Evolutionary conservation across 352 stramenopile genomes (phyloP), one percentile per base, ranked within the genome.

Genomic region (Phytopythium kandeliae): DNA sequence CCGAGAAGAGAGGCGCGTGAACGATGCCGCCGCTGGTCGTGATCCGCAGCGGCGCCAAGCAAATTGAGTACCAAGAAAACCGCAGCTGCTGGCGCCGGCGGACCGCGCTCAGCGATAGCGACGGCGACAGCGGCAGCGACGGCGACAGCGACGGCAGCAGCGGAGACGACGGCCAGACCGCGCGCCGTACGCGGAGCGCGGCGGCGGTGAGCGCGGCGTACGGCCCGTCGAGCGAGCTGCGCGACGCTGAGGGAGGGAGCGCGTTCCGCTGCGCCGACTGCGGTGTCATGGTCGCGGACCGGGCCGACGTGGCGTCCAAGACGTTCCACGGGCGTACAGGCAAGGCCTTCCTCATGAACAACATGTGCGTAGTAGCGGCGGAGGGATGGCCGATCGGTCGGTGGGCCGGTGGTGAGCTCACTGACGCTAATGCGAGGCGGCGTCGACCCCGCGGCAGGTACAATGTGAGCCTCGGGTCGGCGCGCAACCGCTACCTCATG

Each of bases 331-430:
- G 78, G 2, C 74, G 73, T 52, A 86, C 69, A 36, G 81, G 81
- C 50, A 92, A 88, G 47, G 75, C 78, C 16, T 92, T 81, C 48
- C 58, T 89, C 24, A 76, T 89, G 65, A 85, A 87, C 60, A 85
- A 67, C 64, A 87, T 92, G 80, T 89, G 63, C 46, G 70, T 22
- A 13, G 35, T n/a, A n/a, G n/a, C n/a, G n/a, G n/a, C n/a, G n/a
- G n/a, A n/a, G n/a, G n/a, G n/a, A n/a, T n/a, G n/a, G n/a, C n/a
- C n/a, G n/a, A n/a, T n/a, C n/a, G n/a, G n/a, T n/a, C n/a, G n/a
- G n/a, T n/a, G n/a, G n/a, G n/a, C n/a, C n/a, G n/a, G n/a, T n/a
- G n/a, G n/a, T n/a, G n/a, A n/a, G n/a, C n/a, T n/a, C n/a, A n/a
- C n/a, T n/a, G n/a, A n/a, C n/a, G n/a, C n/a, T n/a, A n/a, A n/a